phyloP scores from a whole-genome alignment of 768 basidiomycete genomes.

The Termitomyces sp. region DNA sequence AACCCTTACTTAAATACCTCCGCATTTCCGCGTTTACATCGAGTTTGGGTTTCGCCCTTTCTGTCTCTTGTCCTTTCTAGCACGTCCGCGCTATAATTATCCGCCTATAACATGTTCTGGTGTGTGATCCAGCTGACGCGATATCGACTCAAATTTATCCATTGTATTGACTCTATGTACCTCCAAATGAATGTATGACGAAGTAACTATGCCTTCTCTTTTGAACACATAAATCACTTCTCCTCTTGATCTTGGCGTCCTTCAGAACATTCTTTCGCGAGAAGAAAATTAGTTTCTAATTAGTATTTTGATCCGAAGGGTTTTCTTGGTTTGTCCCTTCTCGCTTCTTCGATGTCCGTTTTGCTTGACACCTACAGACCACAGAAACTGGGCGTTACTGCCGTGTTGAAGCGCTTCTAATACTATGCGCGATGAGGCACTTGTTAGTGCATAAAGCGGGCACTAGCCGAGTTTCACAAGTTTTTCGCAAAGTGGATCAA shows the following conservation, averaged over 20 bases:
- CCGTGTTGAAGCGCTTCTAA: neutral
- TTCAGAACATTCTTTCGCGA: neutral
- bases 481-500: no score
- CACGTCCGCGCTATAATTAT: neutral
- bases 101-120: no score
- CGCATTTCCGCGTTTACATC: no score
- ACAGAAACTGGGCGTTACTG: neutral
- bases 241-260: neutral
- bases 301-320: neutral
- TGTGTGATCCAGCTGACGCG: neutral
- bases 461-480: neutral
- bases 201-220: neutral
- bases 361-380: neutral
- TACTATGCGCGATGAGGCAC: neutral
- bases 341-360: no score
- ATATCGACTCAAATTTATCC: neutral
- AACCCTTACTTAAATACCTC: no score
- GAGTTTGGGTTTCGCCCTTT: neutral
- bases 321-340: no score
- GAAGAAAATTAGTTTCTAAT: neutral
- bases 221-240: neutral
- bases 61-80: neutral
- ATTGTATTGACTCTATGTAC: neutral
- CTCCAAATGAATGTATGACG: neutral
- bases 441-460: no score